Conservation (phyloP, 768 basidiomycete genomes). For the Coprinopsis sp. region DNA sequence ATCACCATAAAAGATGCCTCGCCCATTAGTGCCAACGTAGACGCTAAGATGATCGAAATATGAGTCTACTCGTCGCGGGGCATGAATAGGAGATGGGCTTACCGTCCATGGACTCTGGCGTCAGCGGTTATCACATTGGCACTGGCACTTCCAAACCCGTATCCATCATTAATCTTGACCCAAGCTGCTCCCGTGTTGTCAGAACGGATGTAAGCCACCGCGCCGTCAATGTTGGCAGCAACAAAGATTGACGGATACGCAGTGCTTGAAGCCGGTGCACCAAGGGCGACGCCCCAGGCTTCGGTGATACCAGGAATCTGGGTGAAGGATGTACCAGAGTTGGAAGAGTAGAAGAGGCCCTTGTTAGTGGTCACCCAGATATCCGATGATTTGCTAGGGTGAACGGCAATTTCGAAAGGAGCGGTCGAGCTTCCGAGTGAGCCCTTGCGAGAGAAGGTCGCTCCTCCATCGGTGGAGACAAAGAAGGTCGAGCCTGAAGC, state of each 20-base stretch:
- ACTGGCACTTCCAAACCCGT: slow-evolving; percentile 52
- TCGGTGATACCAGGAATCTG: slow-evolving; percentile 40
- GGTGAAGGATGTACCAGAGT: slow-evolving; percentile 47
- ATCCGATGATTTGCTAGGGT: slow-evolving; percentile 52
- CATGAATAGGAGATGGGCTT: slow-evolving; percentile 9
- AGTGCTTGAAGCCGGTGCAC: slow-evolving; percentile 43
- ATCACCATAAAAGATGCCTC: slow-evolving; percentile 53
- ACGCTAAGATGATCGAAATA: slow-evolving; percentile 31
- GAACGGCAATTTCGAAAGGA: slow-evolving; percentile 49
- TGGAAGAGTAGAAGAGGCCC: slow-evolving; percentile 53
- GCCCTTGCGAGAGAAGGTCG: slow-evolving; percentile 42
- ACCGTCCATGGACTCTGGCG: slow-evolving; percentile 52
- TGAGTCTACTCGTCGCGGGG: not conserved
- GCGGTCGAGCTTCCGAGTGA: slow-evolving; percentile 45
- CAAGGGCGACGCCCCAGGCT: slow-evolving; percentile 57
- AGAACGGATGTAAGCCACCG: slow-evolving; percentile 52
- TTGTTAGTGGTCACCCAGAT: slow-evolving; percentile 61
- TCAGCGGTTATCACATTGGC: slow-evolving; percentile 48
- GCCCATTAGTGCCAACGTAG: slow-evolving; percentile 59
- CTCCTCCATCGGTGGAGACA: slow-evolving; percentile 52
- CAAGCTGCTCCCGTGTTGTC: slow-evolving; percentile 54
- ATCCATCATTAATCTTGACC: slow-evolving; percentile 56
- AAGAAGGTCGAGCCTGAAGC: slow-evolving; percentile 54
- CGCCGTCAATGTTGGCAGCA: slow-evolving; percentile 46
- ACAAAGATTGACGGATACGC: slow-evolving; percentile 54